phyloP scores from a whole-genome alignment of 106 monocot species.

The Platanthera zijinensis region DNA sequence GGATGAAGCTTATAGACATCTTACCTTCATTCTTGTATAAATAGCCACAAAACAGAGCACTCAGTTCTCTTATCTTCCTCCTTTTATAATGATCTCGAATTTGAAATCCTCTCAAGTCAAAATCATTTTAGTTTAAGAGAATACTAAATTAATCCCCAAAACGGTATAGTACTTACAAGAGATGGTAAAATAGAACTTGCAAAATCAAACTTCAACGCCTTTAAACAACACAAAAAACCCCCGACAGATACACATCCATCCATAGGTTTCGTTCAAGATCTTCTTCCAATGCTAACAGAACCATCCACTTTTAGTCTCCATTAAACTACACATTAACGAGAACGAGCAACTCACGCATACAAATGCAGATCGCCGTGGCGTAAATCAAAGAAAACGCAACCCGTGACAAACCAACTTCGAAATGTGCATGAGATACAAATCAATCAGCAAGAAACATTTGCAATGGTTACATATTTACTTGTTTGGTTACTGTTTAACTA shows the following conservation, averaged over 20 bases:
- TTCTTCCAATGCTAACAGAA: neutral
- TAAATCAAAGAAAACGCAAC: neutral
- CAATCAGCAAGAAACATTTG: neutral
- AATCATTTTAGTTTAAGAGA: neutral
- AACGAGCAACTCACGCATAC: neutral
- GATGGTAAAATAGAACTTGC: neutral
- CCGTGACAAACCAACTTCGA: neutral
- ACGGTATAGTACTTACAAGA: neutral
- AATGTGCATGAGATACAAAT: neutral
- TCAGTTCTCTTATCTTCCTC: too few relatives aligned
- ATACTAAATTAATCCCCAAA: neutral
- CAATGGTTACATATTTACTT: too few relatives aligned
- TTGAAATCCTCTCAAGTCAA: neutral
- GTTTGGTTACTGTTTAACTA: too few relatives aligned
- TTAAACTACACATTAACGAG: neutral
- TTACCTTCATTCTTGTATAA: too few relatives aligned
- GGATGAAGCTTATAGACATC: too few relatives aligned
- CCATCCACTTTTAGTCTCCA: neutral
- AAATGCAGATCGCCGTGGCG: neutral
- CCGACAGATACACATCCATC: neutral
- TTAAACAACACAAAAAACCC: neutral
- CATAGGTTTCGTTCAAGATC: too few relatives aligned
- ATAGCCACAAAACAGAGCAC: too few relatives aligned
- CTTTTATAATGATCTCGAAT: too few relatives aligned
- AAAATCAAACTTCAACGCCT: neutral